phyloP scores from a whole-genome alignment of 2,329 filamentous ascomycete species.

The Anthostomella pinea region DNA sequence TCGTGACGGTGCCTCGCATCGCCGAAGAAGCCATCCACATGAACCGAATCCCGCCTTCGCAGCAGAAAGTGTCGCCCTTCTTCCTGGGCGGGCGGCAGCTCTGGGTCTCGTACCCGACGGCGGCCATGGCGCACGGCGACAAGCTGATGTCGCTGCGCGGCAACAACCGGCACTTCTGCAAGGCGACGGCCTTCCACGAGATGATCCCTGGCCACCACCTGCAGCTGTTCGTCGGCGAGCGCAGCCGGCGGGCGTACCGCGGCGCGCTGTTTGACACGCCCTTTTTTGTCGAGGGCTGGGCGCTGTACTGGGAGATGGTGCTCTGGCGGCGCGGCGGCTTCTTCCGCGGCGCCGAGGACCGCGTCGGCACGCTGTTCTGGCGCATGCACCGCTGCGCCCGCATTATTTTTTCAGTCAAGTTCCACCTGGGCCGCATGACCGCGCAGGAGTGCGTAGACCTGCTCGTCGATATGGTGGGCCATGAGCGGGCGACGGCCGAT shows the following conservation, averaged over 20 bases:
- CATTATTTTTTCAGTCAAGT: slow-evolving; percentile 56
- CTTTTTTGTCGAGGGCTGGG: slow-evolving; percentile 61
- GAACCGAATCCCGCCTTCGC: slow-evolving; percentile 53
- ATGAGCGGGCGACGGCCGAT: slow-evolving; percentile 58
- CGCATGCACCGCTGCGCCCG: slow-evolving; percentile 60
- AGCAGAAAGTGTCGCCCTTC: slow-evolving; percentile 56
- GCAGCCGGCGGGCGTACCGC: slow-evolving; percentile 46
- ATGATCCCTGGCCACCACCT: slow-evolving; percentile 58
- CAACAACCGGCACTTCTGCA: slow-evolving; percentile 56
- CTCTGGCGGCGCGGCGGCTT: slow-evolving; percentile 55
- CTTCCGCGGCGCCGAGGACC: slow-evolving; percentile 47
- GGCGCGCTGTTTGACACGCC: slow-evolving; percentile 49
- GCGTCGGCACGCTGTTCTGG: slow-evolving; percentile 59
- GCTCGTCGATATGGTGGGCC: slow-evolving; percentile 54
- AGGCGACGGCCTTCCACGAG: slow-evolving; percentile 60
- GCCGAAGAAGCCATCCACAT: slow-evolving; percentile 54
- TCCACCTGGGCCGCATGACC: slow-evolving; percentile 54
- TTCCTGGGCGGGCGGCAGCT: slow-evolving; percentile 56
- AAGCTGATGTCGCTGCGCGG: slow-evolving; percentile 60
- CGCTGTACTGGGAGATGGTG: slow-evolving; percentile 60
- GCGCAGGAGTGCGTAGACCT: slow-evolving; percentile 55
- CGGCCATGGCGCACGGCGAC: slow-evolving; percentile 48
- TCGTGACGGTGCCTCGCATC: slow-evolving; percentile 53
- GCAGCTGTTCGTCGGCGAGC: slow-evolving; percentile 47
- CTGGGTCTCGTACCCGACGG: slow-evolving; percentile 54